Evolutionary conservation across 2,329 filamentous ascomycete genomes (phyloP).

Genomic region (Teratosphaeria nubilosa): DNA sequence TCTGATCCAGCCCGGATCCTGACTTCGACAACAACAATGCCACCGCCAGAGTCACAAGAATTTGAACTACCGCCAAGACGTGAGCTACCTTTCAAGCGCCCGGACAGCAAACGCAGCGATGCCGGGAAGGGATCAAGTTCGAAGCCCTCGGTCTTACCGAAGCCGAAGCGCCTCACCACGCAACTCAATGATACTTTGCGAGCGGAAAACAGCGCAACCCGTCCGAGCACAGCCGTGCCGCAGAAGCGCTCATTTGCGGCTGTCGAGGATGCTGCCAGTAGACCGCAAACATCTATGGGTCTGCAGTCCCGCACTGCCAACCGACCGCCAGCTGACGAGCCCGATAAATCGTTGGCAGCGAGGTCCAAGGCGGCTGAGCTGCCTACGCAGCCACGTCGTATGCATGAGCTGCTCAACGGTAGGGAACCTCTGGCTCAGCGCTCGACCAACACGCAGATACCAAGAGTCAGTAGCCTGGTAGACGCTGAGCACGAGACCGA

Average conservation of each 20-base stretch:
- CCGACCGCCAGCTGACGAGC: neutral
- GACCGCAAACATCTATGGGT: neutral
- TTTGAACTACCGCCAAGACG: constrained; percentile 15
- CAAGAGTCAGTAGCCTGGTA: constrained; percentile 14
- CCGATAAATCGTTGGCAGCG: neutral
- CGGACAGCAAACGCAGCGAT: constrained; percentile 19
- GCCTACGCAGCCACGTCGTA: constrained; percentile 1
- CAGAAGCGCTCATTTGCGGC: constrained; percentile 7
- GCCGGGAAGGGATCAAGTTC: constrained; percentile 7
- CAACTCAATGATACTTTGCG: neutral
- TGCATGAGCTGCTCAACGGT: constrained; percentile 10
- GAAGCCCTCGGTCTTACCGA: constrained; percentile 25
- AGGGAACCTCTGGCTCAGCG: constrained; percentile 5
- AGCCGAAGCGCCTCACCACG: constrained; percentile 12
- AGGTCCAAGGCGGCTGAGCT: neutral
- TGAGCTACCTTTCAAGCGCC: constrained; percentile 31
- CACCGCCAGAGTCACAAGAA: constrained; percentile 7
- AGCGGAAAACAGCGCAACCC: neutral
- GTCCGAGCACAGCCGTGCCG: constrained; percentile 8
- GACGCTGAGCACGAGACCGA: constrained; percentile 20
- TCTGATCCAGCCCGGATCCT: constrained; percentile 2
- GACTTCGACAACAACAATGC: constrained; percentile 5
- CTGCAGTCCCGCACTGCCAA: neutral
- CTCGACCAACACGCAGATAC: constrained; percentile 6
- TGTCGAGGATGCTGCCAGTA: neutral